Evolutionary conservation across 805 yeast species (phyloP), one percentile per base, ranked within the genome.

Genomic region (Teunomyces tritomae): DNA sequence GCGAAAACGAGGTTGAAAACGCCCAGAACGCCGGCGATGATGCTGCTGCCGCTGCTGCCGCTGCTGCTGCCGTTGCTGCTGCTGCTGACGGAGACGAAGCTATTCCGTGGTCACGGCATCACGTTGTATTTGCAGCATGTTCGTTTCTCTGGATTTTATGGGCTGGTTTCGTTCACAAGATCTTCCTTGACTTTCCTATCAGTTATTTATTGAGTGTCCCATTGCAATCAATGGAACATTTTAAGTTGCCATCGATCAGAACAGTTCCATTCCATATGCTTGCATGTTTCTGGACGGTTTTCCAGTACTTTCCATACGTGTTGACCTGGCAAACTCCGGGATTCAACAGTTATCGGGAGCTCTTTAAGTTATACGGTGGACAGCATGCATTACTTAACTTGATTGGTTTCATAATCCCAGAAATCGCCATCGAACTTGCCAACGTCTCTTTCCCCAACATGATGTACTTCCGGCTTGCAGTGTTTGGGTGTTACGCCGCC

Each of bases 141-240:
- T 11, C 27, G 10, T 37, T 26, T 16, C 29, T 53, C 10, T 58
- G 64, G 62, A 24, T 50, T 3, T 8, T 46, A 1, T 63, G 67
- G 67, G 43, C 53, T 9, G 26, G 51, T 9, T 39, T 53, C 20
- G 55, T 59, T 5, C 68, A 63, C 43, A 51, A 47, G 10, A 42
- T 56, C 20, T 59, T 55, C 29, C 50, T 64, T 27, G 64, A 62
- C 36, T 39, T 57, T 6, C 65, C 67, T 5, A 36, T 51, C 47
- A 48, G 39, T 39, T 52, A 24, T 40, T 49, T 16, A 14, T 42
- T 26, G 28, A 37, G 48, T 4, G n/a, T 8, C 4, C 40, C 27
- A 5, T 11, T 37, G 29, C 5, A 20, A 2, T 28, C 40, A 3
- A 26, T 13, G n/a, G 29, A 37, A 6, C 9, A n/a, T 6, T 16